These are phyloP conservation scores for Oemleria cerasiformis DNA, from an alignment of 306 rosid genomes.

Conservation along the genomic window DNA sequence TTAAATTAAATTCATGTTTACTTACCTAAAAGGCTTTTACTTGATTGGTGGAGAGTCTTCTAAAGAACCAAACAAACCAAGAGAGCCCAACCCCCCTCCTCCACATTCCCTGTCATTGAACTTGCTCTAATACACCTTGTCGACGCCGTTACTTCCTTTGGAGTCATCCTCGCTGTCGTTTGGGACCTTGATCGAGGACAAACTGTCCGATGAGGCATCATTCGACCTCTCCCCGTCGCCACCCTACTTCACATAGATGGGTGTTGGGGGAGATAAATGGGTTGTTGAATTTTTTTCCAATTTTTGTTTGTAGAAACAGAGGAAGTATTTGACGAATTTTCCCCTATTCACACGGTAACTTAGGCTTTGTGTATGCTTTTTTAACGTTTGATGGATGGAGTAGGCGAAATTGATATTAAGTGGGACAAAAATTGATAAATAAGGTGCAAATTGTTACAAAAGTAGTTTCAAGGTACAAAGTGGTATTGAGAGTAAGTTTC, in stretches of 20 bases:
- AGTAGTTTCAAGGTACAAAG: too few species aligned
- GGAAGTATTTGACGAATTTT: too few species aligned
- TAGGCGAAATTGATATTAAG: too few species aligned
- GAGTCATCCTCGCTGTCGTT: slow-evolving; percentile 54
- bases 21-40: slow-evolving; percentile 36
- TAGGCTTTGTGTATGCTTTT: too few species aligned
- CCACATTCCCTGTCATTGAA: slow-evolving; percentile 36
- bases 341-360: too few species aligned
- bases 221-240: slow-evolving; percentile 12
- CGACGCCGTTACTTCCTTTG: slow-evolving; percentile 25
- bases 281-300: too few species aligned
- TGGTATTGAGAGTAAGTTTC: too few species aligned
- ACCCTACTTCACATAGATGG: slow-evolving; percentile 26
- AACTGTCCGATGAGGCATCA: slow-evolving; percentile 28
- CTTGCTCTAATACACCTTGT: slow-evolving; percentile 50
- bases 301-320: too few species aligned
- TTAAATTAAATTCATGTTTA: neutral
- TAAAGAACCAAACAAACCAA: slow-evolving; percentile 48
- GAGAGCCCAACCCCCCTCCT: slow-evolving; percentile 8
- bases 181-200: slow-evolving; percentile 85
- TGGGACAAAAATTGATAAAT: too few species aligned
- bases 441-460: too few species aligned
- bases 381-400: too few species aligned
- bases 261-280: too few species aligned
- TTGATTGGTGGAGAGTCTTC: slow-evolving; percentile 93